Percentiles rank a stretch among this genome's conserved stretches.
phyloP scores from a whole-genome alignment of 306 rosid species.

The Dryas drummondii region DNA sequence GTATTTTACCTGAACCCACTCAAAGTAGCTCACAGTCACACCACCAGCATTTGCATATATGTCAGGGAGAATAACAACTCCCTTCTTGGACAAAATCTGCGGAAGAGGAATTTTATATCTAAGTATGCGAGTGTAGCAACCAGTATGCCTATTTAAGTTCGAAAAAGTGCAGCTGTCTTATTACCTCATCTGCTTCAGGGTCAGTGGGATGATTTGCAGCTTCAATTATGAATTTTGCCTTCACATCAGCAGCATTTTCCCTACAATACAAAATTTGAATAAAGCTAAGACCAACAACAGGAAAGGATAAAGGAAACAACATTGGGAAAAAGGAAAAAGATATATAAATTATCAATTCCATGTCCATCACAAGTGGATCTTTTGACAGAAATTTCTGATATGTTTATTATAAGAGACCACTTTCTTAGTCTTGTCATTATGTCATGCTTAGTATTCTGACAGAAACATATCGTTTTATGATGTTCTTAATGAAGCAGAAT shows the following conservation, averaged over 20 bases:
- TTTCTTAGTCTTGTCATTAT: too few relatives aligned
- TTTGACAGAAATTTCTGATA: not conserved
- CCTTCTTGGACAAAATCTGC: constrained; percentile 57
- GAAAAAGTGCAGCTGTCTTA: constrained; percentile 9
- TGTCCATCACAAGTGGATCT: not conserved
- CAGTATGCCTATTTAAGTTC: not conserved
- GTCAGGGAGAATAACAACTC: constrained; percentile 64
- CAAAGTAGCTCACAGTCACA: constrained; percentile 77
- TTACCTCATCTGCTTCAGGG: constrained; percentile 68
- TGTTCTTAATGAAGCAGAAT: not conserved
- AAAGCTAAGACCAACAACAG: not conserved
- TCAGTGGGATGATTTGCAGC: constrained; percentile 71
- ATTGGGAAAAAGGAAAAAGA: not conserved
- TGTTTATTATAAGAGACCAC: too few relatives aligned
- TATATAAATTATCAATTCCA: not conserved
- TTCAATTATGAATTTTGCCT: constrained; percentile 56
- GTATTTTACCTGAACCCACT: constrained; percentile 72
- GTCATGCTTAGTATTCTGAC: not conserved
- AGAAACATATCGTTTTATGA: not conserved
- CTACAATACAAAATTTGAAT: constrained; percentile 15
- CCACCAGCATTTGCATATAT: constrained; percentile 78
- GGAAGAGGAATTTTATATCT: constrained; percentile 3
- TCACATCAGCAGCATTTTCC: constrained; percentile 61
- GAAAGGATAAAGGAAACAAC: not conserved
- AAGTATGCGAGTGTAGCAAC: not conserved